Conservation (phyloP, 495 filamentous ascomycete genomes). For the Tetracladium marchalianum region DNA sequence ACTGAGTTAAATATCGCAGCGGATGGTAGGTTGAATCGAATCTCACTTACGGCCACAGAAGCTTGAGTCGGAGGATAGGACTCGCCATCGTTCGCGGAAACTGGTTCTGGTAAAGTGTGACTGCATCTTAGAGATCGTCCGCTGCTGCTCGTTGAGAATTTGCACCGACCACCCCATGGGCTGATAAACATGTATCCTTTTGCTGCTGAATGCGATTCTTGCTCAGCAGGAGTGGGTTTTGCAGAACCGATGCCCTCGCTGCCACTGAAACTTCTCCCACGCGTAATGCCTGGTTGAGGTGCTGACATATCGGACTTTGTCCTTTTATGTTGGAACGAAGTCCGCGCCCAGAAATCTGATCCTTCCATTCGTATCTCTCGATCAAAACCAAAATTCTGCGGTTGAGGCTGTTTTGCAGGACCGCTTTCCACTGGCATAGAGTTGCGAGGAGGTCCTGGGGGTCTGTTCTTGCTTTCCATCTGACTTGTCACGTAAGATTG, state of each 20-base stretch:
- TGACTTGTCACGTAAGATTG: background rate
- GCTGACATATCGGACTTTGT: constrained; percentile 13
- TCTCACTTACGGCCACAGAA: constrained; percentile 54
- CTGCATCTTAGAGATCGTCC: constrained; percentile 71
- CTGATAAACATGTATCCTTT: constrained; percentile 54
- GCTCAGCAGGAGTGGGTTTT: background rate
- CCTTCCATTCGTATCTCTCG: constrained; percentile 41
- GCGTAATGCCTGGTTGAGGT: background rate
- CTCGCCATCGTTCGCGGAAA: constrained; percentile 18
- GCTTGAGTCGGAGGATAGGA: constrained; percentile 23
- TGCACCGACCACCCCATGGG: constrained; percentile 81
- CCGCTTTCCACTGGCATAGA: background rate
- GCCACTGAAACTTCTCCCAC: constrained; percentile 3
- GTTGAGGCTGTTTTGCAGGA: background rate
- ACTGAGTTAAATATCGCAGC: constrained; percentile 20
- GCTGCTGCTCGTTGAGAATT: constrained; percentile 65
- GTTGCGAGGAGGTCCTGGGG: background rate
- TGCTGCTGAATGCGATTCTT: background rate
- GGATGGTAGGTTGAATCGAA: constrained; percentile 78
- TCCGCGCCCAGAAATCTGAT: constrained; percentile 29
- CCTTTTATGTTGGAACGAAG: constrained; percentile 23
- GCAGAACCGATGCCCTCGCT: background rate
- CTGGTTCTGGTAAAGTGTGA: constrained; percentile 41
- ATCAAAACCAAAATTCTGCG: constrained; percentile 27
- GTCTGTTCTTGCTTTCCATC: background rate